Evolutionary conservation across 2,329 filamentous ascomycete genomes (phyloP).

Genomic region (Colletotrichum nymphaeae): DNA sequence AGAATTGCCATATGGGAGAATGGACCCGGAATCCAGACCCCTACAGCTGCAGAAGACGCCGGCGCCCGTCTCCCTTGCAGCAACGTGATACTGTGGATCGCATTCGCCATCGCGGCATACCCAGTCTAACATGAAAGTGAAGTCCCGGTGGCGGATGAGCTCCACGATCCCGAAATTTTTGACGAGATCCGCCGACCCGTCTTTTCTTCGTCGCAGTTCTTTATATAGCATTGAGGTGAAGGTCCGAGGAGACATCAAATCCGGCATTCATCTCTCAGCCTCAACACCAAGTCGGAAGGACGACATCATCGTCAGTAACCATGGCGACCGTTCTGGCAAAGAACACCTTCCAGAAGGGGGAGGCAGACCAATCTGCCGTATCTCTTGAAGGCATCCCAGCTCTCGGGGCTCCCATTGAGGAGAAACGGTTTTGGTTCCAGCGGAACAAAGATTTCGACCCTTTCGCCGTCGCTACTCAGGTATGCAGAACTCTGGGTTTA

Average conservation of each 20-base stretch:
- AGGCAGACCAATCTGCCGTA: constrained; percentile 15
- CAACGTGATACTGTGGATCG: constrained; percentile 25
- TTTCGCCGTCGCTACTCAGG: constrained; percentile 50
- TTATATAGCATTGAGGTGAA: background rate
- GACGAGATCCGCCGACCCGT: constrained; percentile 21
- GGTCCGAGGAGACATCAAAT: constrained; percentile 1
- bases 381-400: constrained; percentile 39
- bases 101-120: constrained; percentile 17
- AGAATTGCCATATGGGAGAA: too few species aligned
- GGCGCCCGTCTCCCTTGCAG: background rate
- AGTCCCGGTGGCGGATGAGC: background rate
- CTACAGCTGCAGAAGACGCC: background rate
- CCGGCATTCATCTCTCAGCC: background rate
- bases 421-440: constrained; percentile 49
- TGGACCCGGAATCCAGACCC: background rate
- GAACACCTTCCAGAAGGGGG: background rate
- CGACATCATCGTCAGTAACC: background rate
- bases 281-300: background rate
- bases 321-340: constrained; percentile 37
- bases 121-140: background rate
- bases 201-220: background rate
- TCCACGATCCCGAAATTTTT: background rate
- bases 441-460: constrained; percentile 40
- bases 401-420: constrained; percentile 40
- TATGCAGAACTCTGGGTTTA: background rate